A percentile compares a stretch with the other conserved stretches of the same genome.
Evolutionary conservation across 257 asterid species (phyloP).

Genomic region (Echium plantagineum): DNA sequence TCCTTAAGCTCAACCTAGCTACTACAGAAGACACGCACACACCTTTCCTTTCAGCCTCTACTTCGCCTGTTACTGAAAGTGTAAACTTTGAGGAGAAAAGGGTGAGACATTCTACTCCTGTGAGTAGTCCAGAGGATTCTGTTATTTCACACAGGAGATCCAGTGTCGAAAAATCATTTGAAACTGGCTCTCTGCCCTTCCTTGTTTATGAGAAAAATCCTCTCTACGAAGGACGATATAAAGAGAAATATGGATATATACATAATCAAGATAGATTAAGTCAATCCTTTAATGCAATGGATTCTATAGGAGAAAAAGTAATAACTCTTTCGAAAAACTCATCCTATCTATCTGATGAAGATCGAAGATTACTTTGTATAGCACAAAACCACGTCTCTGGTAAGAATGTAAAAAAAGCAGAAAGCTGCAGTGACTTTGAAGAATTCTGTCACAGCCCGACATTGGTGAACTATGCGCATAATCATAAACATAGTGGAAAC

Average conservation of each 20-base stretch:
- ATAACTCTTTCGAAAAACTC: slow-evolving; percentile 22
- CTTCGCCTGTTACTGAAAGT: slow-evolving; percentile 41
- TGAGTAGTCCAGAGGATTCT: slow-evolving; percentile 61
- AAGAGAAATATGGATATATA: slow-evolving; percentile 16
- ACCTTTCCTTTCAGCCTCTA: slow-evolving; percentile 42
- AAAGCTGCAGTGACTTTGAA: slow-evolving; percentile 15
- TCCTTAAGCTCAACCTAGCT: slow-evolving; percentile 72
- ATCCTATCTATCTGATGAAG: slow-evolving; percentile 24
- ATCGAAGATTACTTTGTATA: slow-evolving; percentile 26
- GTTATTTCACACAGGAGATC: slow-evolving; percentile 43
- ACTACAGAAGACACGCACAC: slow-evolving; percentile 35
- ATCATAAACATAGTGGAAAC: slow-evolving; percentile 20
- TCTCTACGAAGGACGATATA: slow-evolving; percentile 44
- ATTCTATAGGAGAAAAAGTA: slow-evolving; percentile 21
- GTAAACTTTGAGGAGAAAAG: slow-evolving; percentile 21
- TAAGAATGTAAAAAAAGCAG: slow-evolving; percentile 16
- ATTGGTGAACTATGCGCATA: slow-evolving; percentile 9
- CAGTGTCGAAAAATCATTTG: slow-evolving; percentile 29
- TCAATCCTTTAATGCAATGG: slow-evolving; percentile 11
- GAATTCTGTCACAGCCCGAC: slow-evolving; percentile 12
- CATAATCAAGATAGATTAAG: slow-evolving; percentile 15
- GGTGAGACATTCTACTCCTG: slow-evolving; percentile 49
- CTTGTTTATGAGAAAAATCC: slow-evolving; percentile 65
- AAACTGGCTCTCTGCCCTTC: slow-evolving; percentile 28
- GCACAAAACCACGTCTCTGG: slow-evolving; percentile 30